A percentile compares a stretch with the other conserved stretches of the same genome.
These are phyloP conservation scores for Sclerotinia sclerotiorum DNA, from an alignment of 2,329 filamentous ascomycete species.

Conservation along the genomic window DNA sequence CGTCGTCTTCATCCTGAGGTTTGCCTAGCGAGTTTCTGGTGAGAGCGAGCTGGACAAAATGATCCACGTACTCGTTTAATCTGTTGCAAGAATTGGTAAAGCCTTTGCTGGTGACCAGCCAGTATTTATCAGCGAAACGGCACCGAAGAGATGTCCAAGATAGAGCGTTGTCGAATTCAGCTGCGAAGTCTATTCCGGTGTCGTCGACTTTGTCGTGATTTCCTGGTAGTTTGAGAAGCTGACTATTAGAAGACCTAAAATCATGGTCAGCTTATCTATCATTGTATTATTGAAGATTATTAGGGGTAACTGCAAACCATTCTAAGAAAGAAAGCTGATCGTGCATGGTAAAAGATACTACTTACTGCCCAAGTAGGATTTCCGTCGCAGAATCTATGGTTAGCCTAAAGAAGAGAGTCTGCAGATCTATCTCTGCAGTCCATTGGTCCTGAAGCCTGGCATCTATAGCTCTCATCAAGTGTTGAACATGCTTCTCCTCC, in stretches of 20 bases:
- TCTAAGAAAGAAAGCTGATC: neutral
- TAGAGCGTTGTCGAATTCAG: constrained; percentile 7
- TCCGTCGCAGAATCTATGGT: constrained; percentile 40
- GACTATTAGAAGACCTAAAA: neutral
- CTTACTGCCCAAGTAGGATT: constrained; percentile 55
- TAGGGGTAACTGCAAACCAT: neutral
- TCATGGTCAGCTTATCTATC: neutral
- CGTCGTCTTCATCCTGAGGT: constrained; percentile 37
- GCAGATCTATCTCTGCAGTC: constrained; percentile 52
- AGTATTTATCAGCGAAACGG: constrained; percentile 26
- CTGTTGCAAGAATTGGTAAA: constrained; percentile 33
- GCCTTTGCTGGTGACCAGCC: constrained; percentile 39
- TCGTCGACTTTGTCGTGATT: neutral
- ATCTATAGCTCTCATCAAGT: constrained; percentile 45
- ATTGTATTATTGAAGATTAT: neutral
- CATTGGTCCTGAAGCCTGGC: constrained; percentile 15
- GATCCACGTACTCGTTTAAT: constrained; percentile 48
- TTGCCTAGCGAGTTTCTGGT: constrained; percentile 25
- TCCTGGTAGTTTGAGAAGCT: neutral
- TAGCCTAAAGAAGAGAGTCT: constrained; percentile 55
- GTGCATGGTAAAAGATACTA: constrained; percentile 37
- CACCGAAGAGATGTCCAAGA: neutral
- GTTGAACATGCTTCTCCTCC: constrained; percentile 50
- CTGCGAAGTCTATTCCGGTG: neutral
- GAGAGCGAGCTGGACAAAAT: constrained; percentile 40